Base-by-base conservation (phyloP, 2,329 filamentous ascomycete species). In the Akanthomyces uredinophilus region DNA sequence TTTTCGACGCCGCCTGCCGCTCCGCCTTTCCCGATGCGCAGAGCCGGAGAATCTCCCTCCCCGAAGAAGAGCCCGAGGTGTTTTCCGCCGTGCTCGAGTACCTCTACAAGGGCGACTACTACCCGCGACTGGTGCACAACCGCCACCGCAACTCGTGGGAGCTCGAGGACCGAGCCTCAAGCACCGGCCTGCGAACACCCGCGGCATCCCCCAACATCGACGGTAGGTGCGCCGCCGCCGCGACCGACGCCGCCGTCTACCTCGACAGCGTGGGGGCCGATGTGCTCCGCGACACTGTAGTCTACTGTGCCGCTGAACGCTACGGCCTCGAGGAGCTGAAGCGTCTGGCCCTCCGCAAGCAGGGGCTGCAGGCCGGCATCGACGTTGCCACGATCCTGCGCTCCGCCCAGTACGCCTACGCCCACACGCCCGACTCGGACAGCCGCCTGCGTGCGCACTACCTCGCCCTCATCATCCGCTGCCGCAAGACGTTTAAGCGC, bases 51-150 rank as follows among this genome's bases (percentile, higher is more conserved):
- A 88, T 85, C 81, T 90, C 81, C 81, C 89, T 84, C 71, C 81
- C 81, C 66, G 81, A 85, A 71, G 89, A 90, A 83, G 91, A 96
- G 81, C 92, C 93, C 69, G 92, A 96, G 81, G 85, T 96, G 75
- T 91, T 97, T 78, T 96, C 92, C 74, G 93, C 90, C 72, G 83
- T 97, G 71, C 91, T 97, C 79, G 93, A 97, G 81, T 97, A 93
- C 76, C 87, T 97, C 68, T 97, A 97, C 88, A 96, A 96, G 82
- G 92, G 91, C 68, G 92, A 96, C 83, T 96, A 96, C 80, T 95
- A 90, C 77, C 93, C 93, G 62, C 90, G 92, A 76, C 83, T 97
- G 79, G 73, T 96, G 69, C 91, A 92, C 77, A 90, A 91, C 84
- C 92, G 90, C 83, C 87, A 88, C 76, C 89, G 87, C 73, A 88